phyloP scores from a whole-genome alignment of 768 basidiomycete genomes.

The Kwoniella bestiolae region DNA sequence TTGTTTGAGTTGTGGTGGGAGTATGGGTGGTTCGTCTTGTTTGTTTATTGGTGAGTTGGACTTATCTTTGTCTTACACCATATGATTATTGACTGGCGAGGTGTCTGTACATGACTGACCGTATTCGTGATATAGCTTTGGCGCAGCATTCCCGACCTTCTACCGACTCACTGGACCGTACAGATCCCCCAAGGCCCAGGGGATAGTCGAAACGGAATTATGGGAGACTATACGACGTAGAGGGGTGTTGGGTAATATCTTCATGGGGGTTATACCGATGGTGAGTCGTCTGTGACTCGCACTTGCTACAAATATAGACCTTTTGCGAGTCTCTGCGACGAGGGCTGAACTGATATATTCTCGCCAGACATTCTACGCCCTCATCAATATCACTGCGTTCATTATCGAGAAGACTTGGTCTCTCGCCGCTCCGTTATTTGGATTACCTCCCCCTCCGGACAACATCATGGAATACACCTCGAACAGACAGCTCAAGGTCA shows the following conservation, averaged over 20 bases:
- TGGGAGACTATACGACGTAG: slow-evolving; percentile 67
- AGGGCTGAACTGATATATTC: no score
- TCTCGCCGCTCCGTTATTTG: slow-evolving; percentile 20
- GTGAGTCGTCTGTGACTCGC: no score
- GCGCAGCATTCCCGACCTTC: slow-evolving; percentile 66
- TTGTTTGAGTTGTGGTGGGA: slow-evolving; percentile 62
- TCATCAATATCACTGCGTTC: slow-evolving; percentile 30
- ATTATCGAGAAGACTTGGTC: slow-evolving; percentile 26
- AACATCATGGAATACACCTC: not conserved
- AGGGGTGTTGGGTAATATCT: slow-evolving; percentile 64
- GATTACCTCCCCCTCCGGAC: slow-evolving; percentile 14
- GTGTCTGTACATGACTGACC: no score
- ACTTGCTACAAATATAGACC: no score
- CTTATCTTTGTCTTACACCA: not conserved
- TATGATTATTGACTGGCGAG: no score
- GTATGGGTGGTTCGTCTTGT: slow-evolving; percentile 63
- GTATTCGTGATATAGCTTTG: slow-evolving; percentile 61
- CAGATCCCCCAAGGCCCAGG: slow-evolving; percentile 59
- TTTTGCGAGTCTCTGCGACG: no score
- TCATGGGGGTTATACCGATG: slow-evolving; percentile 65
- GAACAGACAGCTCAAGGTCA: slow-evolving; percentile 3
- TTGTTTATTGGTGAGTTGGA: slow-evolving; percentile 64
- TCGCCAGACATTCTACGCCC: slow-evolving; percentile 40
- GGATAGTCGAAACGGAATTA: slow-evolving; percentile 64
- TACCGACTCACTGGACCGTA: slow-evolving; percentile 67